A percentile compares a stretch with the other conserved stretches of the same genome.
These are phyloP conservation scores for Boletus eberwhitei DNA, from an alignment of 768 basidiomycete genomes.

Conservation along the genomic window DNA sequence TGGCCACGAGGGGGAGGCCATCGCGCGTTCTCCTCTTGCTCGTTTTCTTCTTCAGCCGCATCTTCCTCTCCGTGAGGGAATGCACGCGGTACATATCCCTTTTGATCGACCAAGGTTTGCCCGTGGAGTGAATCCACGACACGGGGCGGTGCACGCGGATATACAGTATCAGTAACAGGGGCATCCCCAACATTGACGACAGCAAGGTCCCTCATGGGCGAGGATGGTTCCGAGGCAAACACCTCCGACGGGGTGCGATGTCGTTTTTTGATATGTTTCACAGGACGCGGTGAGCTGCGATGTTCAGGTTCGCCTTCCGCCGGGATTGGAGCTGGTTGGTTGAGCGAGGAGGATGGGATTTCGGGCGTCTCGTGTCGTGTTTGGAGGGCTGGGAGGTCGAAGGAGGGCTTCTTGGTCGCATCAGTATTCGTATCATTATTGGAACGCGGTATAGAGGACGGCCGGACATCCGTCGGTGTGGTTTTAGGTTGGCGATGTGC, in stretches of 20 bases:
- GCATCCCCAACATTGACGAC: neutral
- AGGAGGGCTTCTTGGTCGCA: neutral
- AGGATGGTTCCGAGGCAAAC: conserved; percentile 17
- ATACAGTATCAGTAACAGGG: neutral
- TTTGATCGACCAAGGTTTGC: conserved; percentile 18
- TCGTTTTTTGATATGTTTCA: conserved; percentile 12
- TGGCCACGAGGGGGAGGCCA: conserved; percentile 19
- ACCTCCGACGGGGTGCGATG: conserved; percentile 6
- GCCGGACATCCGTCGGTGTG: neutral
- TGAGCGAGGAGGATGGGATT: neutral
- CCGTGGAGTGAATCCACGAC: conserved; percentile 17
- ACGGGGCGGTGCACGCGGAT: conserved; percentile 21
- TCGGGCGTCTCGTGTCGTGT: neutral
- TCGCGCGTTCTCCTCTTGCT: neutral
- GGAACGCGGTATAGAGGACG: neutral
- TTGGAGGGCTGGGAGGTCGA: neutral
- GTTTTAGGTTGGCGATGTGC: neutral
- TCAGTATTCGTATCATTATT: neutral
- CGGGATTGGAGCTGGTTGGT: neutral
- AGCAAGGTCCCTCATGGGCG: conserved; percentile 2
- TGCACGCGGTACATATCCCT: conserved; percentile 11
- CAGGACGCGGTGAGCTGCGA: neutral
- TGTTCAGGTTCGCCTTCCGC: neutral
- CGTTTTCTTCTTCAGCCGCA: neutral
- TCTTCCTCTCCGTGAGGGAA: neutral